Evolutionary conservation across 257 asterid species (phyloP), one percentile per base, ranked within the genome.

Genomic region (Datura wrightii): DNA sequence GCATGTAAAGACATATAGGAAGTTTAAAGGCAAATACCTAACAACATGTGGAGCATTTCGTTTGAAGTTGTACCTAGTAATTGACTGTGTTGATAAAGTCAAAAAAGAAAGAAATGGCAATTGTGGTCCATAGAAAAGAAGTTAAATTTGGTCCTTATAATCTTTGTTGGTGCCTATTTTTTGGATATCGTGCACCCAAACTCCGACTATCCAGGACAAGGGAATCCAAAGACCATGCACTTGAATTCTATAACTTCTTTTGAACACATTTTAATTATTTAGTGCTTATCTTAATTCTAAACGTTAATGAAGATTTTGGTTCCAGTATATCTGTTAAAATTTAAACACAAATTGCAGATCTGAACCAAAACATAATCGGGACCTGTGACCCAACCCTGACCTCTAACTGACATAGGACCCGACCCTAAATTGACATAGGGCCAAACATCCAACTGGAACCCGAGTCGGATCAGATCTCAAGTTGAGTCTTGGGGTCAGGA

Each of bases 131-230:
- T 50, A 83, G 48, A 50, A 55, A 41, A 67, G 3, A 82, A 63
- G 88, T 84, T 60, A 83, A 86, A 80, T 66, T 83, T 37, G 39
- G 19, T 50, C 13, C 85, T 78, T 5, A 7, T 82, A 79, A 76
- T 69, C 56, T 39, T 74, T 62, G 41, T 44, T 88, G 46, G 15
- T 24, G 80, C 76, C 85, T 18, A 50, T 9, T 42, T 72, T 90
- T 89, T 85, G 89, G 91, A 86, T 60, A 19, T 76, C 53, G 91
- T 81, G 93, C 89, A 8, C 54, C 15, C 91, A 59, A 16, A 55
- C 59, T 87, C 86, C 87, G 81, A 79, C 80, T 31, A 74, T 79
- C 50, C 87, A 82, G 79, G 83, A 70, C 62, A 84, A 56, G 85
- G 76, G 91, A 89, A 89, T 88, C 92, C 89, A 48, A 88, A 66